Conservation (phyloP, 768 basidiomycete genomes). For the Kwoniella newhampshirensis region DNA sequence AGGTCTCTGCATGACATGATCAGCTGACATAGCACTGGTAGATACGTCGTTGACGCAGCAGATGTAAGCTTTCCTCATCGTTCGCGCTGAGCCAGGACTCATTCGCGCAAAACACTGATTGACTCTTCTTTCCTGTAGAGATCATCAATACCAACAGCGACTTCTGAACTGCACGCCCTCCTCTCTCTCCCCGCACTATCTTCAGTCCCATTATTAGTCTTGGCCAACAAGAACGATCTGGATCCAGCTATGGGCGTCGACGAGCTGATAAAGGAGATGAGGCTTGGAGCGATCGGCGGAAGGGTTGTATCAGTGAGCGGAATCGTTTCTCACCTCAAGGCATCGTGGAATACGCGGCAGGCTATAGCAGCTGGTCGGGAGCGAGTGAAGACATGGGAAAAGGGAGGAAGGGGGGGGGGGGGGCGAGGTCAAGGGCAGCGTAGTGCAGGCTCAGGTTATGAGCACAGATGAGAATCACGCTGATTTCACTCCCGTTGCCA, state of each 20-base stretch:
- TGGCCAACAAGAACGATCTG: constrained; percentile 92
- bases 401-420: too few relatives aligned
- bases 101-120: too few relatives aligned
- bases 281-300: constrained; percentile 41
- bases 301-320: constrained; percentile 47
- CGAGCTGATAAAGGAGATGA: constrained; percentile 78
- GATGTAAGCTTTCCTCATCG: constrained; percentile 62
- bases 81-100: background rate
- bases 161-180: constrained; percentile 47
- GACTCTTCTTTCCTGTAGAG: constrained; percentile 2
- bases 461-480: too few relatives aligned
- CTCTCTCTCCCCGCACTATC: constrained; percentile 39
- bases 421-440: too few relatives aligned
- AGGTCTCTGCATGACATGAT: background rate
- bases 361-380: too few relatives aligned
- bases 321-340: background rate
- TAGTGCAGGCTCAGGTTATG: too few relatives aligned
- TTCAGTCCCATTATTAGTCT: constrained; percentile 45
- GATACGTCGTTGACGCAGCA: constrained; percentile 87
- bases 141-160: constrained; percentile 41
- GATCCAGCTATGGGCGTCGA: constrained; percentile 73
- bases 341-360: too few relatives aligned
- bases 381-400: too few relatives aligned
- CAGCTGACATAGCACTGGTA: constrained; percentile 43
- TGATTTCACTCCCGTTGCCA: too few relatives aligned